A percentile compares a stretch with the other conserved stretches of the same genome.
Conservation (phyloP, 805 yeast species). For the Wickerhamiella alocasiicola region DNA sequence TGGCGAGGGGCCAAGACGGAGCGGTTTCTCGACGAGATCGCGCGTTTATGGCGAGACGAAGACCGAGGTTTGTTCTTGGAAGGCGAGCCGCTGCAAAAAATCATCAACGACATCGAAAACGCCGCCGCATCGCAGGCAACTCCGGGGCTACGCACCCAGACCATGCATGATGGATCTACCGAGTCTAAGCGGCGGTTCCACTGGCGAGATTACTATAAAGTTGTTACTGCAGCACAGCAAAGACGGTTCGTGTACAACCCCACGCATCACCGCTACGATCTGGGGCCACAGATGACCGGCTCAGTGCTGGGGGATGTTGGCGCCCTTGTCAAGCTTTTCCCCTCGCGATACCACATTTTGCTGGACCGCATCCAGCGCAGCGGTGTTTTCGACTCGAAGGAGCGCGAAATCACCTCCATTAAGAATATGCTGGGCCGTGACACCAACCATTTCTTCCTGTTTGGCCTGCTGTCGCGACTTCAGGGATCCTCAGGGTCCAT, state of each 20-base stretch:
- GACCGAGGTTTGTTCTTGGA: slow-evolving; percentile 80
- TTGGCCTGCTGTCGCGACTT: slow-evolving; percentile 61
- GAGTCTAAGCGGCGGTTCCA: slow-evolving; percentile 27
- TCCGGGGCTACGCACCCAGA: slow-evolving; percentile 1
- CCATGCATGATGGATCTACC: not conserved
- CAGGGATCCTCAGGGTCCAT: slow-evolving; percentile 38
- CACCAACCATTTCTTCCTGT: slow-evolving; percentile 58
- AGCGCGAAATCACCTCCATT: slow-evolving; percentile 45
- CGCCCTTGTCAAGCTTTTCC: slow-evolving; percentile 21
- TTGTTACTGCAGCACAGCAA: slow-evolving; percentile 52
- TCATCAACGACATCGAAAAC: slow-evolving; percentile 45
- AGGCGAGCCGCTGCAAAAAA: slow-evolving; percentile 51
- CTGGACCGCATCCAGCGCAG: slow-evolving; percentile 64
- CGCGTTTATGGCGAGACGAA: slow-evolving; percentile 75
- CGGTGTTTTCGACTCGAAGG: slow-evolving; percentile 46
- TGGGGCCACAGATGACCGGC: slow-evolving; percentile 11
- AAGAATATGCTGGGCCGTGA: slow-evolving; percentile 80
- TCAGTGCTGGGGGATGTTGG: slow-evolving; percentile 19
- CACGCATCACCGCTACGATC: slow-evolving; percentile 46
- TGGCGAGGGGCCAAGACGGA: slow-evolving; percentile 67
- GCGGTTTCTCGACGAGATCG: slow-evolving; percentile 60
- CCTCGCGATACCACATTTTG: slow-evolving; percentile 46
- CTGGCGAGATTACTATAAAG: slow-evolving; percentile 63
- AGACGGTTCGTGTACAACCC: slow-evolving; percentile 16
- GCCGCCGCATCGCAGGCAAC: slow-evolving; percentile 8